Conservation (phyloP, 805 yeast species). For the Ogataea pignaliae region DNA sequence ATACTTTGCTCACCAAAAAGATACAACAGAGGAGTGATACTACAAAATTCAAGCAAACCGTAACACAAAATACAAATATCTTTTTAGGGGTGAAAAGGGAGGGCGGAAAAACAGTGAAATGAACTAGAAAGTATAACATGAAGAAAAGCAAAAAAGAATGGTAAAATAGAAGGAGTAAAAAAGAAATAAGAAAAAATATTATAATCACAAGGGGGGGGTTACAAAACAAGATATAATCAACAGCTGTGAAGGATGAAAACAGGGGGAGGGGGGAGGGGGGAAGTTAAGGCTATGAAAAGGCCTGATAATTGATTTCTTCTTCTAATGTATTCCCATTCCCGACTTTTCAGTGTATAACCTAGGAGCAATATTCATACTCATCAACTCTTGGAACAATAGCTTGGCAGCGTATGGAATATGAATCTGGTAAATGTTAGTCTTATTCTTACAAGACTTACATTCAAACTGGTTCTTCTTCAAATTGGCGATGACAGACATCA, state of each 20-base stretch:
- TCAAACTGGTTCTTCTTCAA: slow-evolving; percentile 96
- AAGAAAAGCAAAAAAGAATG: neutral
- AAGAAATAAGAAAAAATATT: neutral
- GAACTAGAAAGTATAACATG: neutral
- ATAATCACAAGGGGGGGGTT: neutral
- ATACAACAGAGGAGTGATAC: too few species aligned
- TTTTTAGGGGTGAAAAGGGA: neutral
- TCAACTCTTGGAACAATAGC: slow-evolving; percentile 94
- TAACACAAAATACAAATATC: neutral
- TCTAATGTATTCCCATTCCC: slow-evolving; percentile 28
- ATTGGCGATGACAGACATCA: slow-evolving; percentile 97
- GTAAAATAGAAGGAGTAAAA: neutral
- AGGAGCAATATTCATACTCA: slow-evolving; percentile 99
- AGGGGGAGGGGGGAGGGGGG: too few species aligned
- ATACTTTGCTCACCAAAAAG: too few species aligned
- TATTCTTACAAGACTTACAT: slow-evolving; percentile 97
- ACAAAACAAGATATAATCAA: neutral
- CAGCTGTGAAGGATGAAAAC: too few species aligned
- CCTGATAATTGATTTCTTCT: neutral
- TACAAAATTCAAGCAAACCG: too few species aligned
- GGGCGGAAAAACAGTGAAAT: neutral
- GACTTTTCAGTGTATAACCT: slow-evolving; percentile 83
- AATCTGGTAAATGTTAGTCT: slow-evolving; percentile 95
- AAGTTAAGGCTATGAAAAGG: too few species aligned
- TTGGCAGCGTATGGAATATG: slow-evolving; percentile 99